Base-by-base conservation (phyloP, 78 protist genomes). In the Neovahlkampfia damariscottae region DNA sequence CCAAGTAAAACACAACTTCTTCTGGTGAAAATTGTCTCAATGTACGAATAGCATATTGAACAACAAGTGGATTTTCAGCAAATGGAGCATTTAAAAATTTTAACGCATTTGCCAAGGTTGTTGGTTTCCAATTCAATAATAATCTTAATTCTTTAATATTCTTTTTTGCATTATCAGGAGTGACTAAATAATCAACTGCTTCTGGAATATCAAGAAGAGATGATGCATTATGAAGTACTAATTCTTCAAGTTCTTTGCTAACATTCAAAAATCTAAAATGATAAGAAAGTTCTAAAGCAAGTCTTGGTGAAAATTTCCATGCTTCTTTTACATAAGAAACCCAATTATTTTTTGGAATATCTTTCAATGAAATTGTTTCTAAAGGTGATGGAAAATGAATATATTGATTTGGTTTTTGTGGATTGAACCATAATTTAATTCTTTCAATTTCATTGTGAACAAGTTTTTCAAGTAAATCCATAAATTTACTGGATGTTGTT, bases 1-100 rank as follows among this genome's bases (percentile, higher is more conserved):
- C 94, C 10, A 89, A 75, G 77, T 80, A 92, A 41, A 90, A 92
- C 81, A 92, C 67, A 35, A 92, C 62, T 19, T 19, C 62, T 19
- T 50, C 34, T 19, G 62, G 34, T 19, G 19, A n/a, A 19, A 50
- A 50, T 19, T 50, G 19, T 50, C 19, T 50, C 62, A 50, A 50
- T n/a, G 34, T 50, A n/a, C 62, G 62, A 50, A 50, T 50, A 19
- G 62, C 62, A 19, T 50, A 50, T 19, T 50, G 62, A 50, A 19
- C 62, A 19, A 50, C 62, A 19, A 50, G 19, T 50, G 62, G 62
- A 19, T 50, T 50, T n/a, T 50, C 34, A 50, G 19, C 62, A 19
- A 50, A 50, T 19, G 62, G 62, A 19, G 62, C 62, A 50, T 50
- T 50, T 50, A 50, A 19, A 19, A n/a, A 50, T 19, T n/a, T n/a